A percentile compares a stretch with the other conserved stretches of the same genome.
Conservation (phyloP, 208 protist species). For the Crithidia sp. region DNA sequence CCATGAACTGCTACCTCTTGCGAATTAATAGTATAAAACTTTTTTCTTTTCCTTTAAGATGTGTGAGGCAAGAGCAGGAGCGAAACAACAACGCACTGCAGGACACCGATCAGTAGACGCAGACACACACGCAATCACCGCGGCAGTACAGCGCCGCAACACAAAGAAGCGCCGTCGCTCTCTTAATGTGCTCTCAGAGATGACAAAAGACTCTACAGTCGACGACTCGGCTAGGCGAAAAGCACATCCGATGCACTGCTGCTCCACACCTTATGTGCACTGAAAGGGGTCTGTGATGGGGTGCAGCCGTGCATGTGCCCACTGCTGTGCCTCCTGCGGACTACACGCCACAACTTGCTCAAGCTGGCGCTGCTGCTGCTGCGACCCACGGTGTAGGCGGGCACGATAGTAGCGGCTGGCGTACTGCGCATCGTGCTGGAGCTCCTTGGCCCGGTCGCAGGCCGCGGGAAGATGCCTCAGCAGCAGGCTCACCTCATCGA, state of each 20-base stretch:
- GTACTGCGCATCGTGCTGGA: slow-evolving; percentile 47
- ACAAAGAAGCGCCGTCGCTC: no score
- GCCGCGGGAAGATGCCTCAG: slow-evolving; percentile 52
- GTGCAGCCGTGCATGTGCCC: slow-evolving; percentile 24
- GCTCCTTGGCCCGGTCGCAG: slow-evolving; percentile 59
- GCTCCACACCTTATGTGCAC: slow-evolving; percentile 1
- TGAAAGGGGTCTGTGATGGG: slow-evolving; percentile 32
- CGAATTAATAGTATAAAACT: no score
- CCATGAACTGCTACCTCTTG: no score
- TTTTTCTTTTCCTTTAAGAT: no score
- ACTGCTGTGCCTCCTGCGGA: slow-evolving; percentile 36
- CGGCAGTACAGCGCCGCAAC: no score
- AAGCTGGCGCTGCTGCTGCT: slow-evolving; percentile 48
- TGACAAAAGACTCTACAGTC: no score
- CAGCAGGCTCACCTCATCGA: slow-evolving; percentile 57
- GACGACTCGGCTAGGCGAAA: no score
- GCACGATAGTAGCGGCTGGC: slow-evolving; percentile 73
- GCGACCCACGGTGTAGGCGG: slow-evolving; percentile 55
- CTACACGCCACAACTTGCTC: slow-evolving; percentile 1
- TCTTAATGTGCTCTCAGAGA: no score
- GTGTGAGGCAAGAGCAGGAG: no score
- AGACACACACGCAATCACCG: no score
- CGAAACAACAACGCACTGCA: background rate
- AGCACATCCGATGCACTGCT: no score
- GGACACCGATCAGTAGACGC: background rate